Evolutionary conservation across 208 protist species (phyloP).

Genomic region (Trypanosoma conorhini): DNA sequence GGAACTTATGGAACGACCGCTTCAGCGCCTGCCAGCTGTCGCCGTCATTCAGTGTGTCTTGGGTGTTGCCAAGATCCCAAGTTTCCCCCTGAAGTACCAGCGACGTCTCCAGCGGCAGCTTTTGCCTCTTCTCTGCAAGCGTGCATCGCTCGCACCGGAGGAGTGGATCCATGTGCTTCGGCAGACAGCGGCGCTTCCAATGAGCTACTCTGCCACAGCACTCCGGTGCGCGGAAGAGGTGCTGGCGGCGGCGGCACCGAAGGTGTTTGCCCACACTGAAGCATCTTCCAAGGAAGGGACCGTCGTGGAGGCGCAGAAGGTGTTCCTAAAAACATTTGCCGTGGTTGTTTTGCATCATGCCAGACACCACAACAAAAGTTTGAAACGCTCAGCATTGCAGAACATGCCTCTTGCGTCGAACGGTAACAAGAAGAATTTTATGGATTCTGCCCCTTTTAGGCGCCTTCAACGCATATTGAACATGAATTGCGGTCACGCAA

Average conservation of each 20-base stretch:
- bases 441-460: constrained; percentile 37
- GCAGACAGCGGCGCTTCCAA: constrained; percentile 30
- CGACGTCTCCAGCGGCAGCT: constrained; percentile 65
- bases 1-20: constrained; percentile 45
- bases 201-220: constrained; percentile 33
- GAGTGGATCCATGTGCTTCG: constrained; percentile 63
- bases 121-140: constrained; percentile 40
- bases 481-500: neutral
- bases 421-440: constrained; percentile 50
- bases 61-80: constrained; percentile 51
- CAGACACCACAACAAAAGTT: constrained; percentile 32
- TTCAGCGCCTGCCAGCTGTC: constrained; percentile 56
- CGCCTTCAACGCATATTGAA: constrained; percentile 49
- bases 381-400: constrained; percentile 43
- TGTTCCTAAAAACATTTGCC: constrained; percentile 54
- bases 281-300: constrained; percentile 19
- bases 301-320: constrained; percentile 35
- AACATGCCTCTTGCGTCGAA: neutral
- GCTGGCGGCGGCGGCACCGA: constrained; percentile 47
- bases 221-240: constrained; percentile 68
- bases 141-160: constrained; percentile 44
- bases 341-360: constrained; percentile 53
- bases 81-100: constrained; percentile 49
- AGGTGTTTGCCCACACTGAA: constrained; percentile 35
- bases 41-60: constrained; percentile 74